Conservation (phyloP, 441 rosid species). For the Brassica balearica region DNA sequence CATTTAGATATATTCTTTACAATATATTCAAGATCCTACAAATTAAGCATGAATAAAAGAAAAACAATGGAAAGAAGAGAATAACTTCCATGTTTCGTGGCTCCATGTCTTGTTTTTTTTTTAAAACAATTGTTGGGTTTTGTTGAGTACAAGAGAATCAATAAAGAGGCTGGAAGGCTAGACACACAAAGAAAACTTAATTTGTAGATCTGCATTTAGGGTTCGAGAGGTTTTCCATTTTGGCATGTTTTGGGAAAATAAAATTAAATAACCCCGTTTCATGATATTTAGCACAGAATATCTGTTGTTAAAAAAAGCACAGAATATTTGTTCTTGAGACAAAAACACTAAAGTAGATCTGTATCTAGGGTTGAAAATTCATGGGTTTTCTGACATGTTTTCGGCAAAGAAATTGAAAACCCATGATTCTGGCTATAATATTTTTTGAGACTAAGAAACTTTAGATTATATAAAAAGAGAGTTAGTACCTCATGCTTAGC, state of each 20-base stretch:
- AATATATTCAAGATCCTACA: conserved; percentile 13
- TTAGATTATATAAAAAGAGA: background rate
- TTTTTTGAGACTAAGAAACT: conserved; percentile 12
- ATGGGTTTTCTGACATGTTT: conserved; percentile 22
- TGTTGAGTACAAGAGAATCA: conserved; percentile 46
- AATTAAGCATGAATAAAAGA: conserved; percentile 34
- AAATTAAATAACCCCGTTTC: conserved; percentile 22
- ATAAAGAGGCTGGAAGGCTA: conserved; percentile 33
- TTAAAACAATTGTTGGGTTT: no score
- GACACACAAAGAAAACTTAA: conserved; percentile 41
- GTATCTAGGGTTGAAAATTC: conserved; percentile 38
- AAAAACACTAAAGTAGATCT: conserved; percentile 44
- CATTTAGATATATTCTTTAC: conserved; percentile 13
- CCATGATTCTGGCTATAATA: conserved; percentile 18
- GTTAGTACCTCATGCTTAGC: conserved; percentile 85
- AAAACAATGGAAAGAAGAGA: conserved; percentile 40
- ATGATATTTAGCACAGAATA: conserved; percentile 37
- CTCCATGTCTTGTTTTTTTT: conserved; percentile 41
- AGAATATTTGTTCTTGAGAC: conserved; percentile 39
- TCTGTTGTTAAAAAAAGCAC: background rate
- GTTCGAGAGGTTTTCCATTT: conserved; percentile 46
- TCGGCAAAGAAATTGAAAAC: conserved; percentile 34
- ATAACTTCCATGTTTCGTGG: conserved; percentile 46
- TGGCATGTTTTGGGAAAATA: conserved; percentile 51
- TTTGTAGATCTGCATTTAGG: conserved; percentile 68